Base-by-base conservation (phyloP, 2,329 filamentous ascomycete genomes). In the Berkeleyomyces rouxiae region DNA sequence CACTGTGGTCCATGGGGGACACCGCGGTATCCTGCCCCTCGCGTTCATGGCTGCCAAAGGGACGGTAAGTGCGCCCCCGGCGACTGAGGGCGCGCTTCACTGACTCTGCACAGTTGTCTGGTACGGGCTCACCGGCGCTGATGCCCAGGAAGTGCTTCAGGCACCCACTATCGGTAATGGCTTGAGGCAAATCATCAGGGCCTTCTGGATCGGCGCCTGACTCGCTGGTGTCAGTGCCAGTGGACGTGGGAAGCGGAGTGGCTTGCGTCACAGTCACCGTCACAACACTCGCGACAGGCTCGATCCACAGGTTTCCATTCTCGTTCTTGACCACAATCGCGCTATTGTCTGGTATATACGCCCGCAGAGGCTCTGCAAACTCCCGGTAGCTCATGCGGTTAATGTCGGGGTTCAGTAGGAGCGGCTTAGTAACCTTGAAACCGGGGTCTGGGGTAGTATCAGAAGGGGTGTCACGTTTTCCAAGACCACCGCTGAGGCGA, bases 291-390 rank as follows among this genome's bases (percentile, higher is more conserved):
- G 58, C 33, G n/a, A 16, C 42, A 7, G 58, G 58, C 58, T 59
- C 58, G 10, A 59, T 13, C 13, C 42, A 37, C 13, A 59, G 31
- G 13, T 37, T 44, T 5, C 58, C 58, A 16, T 46, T 37, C 10
- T 59, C 16, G 58, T 59, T 59, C 11, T 47, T 59, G 11, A 47
- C 58, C 16, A 59, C 13, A 36, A 59, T 59, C 10, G 58, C 58
- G 58, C 58, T 47, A 11, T 46, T 37, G 33, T 44, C 58, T 1
- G 58, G 58, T 2, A 59, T 47, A 9, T 36, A 33, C 1, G 58
- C 58, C 13, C 44, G 31, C 42, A 59, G 42, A 16, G 58, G 58
- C 11, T 59, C 58, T 16, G 36, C 31, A 23, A 55, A 55, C 51
- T 55, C 51, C 5, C 51, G 51, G 51, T 55, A 55, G 51, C 51